phyloP scores from a whole-genome alignment of 2,329 filamentous ascomycete species.

The Cladorrhinum sp. region DNA sequence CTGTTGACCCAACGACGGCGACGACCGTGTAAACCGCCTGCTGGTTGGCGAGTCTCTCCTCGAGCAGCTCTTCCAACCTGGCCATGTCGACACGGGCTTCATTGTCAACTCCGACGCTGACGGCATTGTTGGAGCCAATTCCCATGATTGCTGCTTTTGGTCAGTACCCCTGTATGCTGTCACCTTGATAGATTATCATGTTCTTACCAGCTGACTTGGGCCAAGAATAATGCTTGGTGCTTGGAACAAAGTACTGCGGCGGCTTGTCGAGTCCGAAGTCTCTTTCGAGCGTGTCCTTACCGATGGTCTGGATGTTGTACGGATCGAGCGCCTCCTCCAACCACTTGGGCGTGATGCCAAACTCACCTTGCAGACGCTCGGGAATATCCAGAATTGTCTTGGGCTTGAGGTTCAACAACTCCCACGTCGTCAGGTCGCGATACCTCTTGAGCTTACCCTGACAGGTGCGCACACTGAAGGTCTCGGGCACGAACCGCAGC shows the following conservation, averaged over 20 bases:
- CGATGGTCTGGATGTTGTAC: conserved; percentile 40
- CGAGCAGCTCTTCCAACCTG: conserved; percentile 33
- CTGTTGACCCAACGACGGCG: conserved; percentile 46
- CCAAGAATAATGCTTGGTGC: conserved; percentile 48
- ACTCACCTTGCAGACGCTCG: conserved; percentile 36
- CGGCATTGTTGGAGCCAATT: conserved; percentile 25
- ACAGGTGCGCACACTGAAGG: conserved; percentile 27
- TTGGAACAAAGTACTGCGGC: conserved; percentile 37
- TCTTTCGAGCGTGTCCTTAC: conserved; percentile 38
- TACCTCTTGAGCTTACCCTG: conserved; percentile 34
- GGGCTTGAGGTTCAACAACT: conserved; percentile 43
- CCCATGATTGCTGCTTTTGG: conserved; percentile 44
- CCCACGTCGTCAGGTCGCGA: conserved; percentile 38
- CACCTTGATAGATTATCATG: too few relatives aligned
- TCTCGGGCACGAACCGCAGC: conserved; percentile 31
- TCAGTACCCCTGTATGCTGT: too few relatives aligned
- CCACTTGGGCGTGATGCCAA: conserved; percentile 39
- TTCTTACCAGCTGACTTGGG: conserved; percentile 46
- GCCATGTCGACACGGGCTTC: conserved; percentile 38
- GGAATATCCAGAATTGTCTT: conserved; percentile 41
- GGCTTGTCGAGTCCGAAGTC: conserved; percentile 33
- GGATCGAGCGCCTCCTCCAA: conserved; percentile 32
- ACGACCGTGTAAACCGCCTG: conserved; percentile 42
- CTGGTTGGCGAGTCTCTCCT: conserved; percentile 30
- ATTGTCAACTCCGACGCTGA: conserved; percentile 57